Evolutionary conservation across 2,329 filamentous ascomycete genomes (phyloP).

Genomic region (Claviceps purpurea): DNA sequence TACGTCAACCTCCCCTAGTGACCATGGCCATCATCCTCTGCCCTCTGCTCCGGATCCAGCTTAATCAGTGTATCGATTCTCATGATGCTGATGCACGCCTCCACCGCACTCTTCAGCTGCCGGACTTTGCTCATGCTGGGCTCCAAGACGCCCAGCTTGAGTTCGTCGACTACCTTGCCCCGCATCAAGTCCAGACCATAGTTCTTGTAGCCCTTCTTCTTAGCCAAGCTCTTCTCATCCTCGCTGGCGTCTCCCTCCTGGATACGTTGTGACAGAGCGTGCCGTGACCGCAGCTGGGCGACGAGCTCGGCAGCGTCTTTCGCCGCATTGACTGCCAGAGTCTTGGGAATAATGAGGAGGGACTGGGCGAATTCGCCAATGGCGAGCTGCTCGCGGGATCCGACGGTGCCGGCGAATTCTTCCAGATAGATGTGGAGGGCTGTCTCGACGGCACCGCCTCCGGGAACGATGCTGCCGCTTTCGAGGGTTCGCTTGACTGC

Average conservation of each 20-base stretch:
- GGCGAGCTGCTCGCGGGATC: conserved; percentile 91
- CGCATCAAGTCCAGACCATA: conserved; percentile 85
- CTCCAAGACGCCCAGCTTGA: conserved; percentile 92
- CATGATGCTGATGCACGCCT: conserved; percentile 98
- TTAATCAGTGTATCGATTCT: conserved; percentile 98
- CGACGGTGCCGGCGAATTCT: conserved; percentile 94
- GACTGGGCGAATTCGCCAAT: conserved; percentile 96
- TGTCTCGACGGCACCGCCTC: conserved; percentile 95
- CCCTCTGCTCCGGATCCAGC: conserved; percentile 75
- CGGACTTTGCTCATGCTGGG: conserved; percentile 97
- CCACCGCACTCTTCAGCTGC: conserved; percentile 95
- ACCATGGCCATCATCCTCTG: conserved; percentile 65
- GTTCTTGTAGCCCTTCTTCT: conserved; percentile 97
- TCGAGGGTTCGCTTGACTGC: conserved; percentile 96
- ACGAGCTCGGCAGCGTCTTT: conserved; percentile 94
- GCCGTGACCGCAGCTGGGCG: conserved; percentile 84
- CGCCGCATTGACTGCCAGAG: conserved; percentile 88
- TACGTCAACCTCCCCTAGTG: conserved; percentile 37
- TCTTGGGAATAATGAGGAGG: conserved; percentile 90
- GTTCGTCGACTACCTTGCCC: conserved; percentile 81
- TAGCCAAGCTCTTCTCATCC: conserved; percentile 78
- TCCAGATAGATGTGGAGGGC: conserved; percentile 97
- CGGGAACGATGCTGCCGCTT: conserved; percentile 91
- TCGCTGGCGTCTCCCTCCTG: conserved; percentile 72
- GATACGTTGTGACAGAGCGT: conserved; percentile 86